Conservation (phyloP, 2,329 filamentous ascomycete species). For the Thielaviopsis punctulata region DNA sequence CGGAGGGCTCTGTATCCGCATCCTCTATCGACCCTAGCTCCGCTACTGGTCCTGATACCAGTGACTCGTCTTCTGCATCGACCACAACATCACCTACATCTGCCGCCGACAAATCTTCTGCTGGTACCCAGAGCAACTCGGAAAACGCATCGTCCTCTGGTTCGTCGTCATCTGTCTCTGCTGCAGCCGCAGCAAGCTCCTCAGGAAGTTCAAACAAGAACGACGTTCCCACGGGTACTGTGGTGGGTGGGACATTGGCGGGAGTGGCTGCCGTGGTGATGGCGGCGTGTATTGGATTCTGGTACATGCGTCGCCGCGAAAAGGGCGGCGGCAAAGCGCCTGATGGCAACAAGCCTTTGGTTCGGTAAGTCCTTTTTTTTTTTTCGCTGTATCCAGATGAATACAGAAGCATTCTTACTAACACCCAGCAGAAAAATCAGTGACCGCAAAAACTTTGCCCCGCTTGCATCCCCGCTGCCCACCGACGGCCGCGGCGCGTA, state of each 20-base stretch:
- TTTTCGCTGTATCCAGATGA: no score
- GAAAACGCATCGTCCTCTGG: constrained; percentile 1
- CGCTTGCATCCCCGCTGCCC: constrained; percentile 11
- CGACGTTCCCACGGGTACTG: constrained; percentile 23
- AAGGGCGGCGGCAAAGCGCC: constrained; percentile 23
- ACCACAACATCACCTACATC: constrained; percentile 1
- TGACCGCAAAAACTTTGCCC: constrained; percentile 12
- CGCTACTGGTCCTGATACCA: constrained; percentile 11
- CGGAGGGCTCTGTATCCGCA: constrained; percentile 1
- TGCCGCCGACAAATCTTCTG: neutral
- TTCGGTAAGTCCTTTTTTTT: constrained; percentile 14
- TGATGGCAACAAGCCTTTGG: constrained; percentile 10
- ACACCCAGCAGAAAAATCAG: constrained; percentile 12
- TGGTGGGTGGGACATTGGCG: constrained; percentile 37
- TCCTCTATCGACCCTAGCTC: neutral
- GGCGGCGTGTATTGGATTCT: constrained; percentile 25
- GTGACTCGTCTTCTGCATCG: constrained; percentile 11
- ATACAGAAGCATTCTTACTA: neutral
- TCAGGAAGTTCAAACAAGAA: constrained; percentile 8
- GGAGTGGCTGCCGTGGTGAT: constrained; percentile 29
- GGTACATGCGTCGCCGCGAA: constrained; percentile 27
- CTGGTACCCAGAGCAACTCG: neutral
- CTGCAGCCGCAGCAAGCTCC: constrained; percentile 11
- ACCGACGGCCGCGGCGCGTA: constrained; percentile 11
- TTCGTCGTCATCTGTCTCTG: neutral